Percentiles rank a stretch among this genome's conserved stretches.
These are phyloP conservation scores for Hypoxylon sp. DNA, from an alignment of 2,329 filamentous ascomycete species.

Conservation along the genomic window DNA sequence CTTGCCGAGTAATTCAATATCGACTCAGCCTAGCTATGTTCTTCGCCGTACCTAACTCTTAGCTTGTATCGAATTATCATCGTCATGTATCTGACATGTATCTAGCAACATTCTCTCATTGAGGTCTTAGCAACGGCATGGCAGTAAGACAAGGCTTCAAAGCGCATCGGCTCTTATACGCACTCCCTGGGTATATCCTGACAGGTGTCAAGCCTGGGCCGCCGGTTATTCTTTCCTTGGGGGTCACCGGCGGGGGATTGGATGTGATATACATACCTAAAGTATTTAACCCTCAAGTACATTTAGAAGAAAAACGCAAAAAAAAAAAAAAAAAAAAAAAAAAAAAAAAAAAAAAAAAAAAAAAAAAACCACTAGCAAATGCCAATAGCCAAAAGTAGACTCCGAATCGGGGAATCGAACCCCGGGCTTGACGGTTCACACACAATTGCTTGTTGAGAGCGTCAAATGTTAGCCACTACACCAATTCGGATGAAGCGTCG, in stretches of 20 bases:
- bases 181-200: too few relatives aligned
- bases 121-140: background rate
- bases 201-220: too few relatives aligned
- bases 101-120: background rate
- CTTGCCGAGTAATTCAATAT: background rate
- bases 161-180: background rate
- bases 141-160: background rate
- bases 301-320: background rate
- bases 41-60: background rate
- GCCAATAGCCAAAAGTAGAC: background rate
- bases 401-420: slow-evolving; percentile 17
- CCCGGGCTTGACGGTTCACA: background rate
- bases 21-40: background rate
- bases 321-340: background rate
- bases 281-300: background rate
- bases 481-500: slow-evolving; percentile 6
- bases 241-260: background rate
- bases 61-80: background rate
- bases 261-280: background rate
- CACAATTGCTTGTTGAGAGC: slow-evolving; percentile 4
- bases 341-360: background rate
- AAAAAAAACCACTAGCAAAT: background rate
- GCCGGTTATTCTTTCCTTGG: background rate
- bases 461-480: slow-evolving; percentile 7
- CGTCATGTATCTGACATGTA: background rate